Conservation (phyloP, 2,329 filamentous ascomycete species). For the Colletotrichum chrysophilum region DNA sequence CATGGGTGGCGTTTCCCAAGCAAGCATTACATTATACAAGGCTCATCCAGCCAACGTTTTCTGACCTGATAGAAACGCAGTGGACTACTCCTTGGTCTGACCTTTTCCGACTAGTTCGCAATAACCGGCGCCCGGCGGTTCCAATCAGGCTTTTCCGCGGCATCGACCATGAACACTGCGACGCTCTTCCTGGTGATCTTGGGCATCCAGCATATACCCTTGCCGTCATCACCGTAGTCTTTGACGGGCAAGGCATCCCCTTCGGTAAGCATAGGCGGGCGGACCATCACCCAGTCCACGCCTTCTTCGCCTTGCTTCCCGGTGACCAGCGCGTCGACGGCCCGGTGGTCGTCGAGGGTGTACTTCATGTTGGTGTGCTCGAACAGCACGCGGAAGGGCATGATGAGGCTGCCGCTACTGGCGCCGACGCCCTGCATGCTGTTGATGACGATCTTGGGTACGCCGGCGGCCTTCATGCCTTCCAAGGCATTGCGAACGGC, state of each 20-base stretch:
- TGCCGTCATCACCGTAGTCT: constrained; percentile 46
- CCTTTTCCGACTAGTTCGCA: constrained; percentile 40
- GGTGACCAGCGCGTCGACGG: constrained; percentile 46
- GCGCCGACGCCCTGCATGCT: constrained; percentile 54
- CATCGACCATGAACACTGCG: constrained; percentile 50
- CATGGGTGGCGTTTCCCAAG: constrained; percentile 8
- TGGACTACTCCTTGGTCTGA: background rate
- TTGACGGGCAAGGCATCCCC: constrained; percentile 39
- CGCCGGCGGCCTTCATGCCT: constrained; percentile 38
- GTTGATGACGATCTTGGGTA: constrained; percentile 51
- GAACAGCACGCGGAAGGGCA: constrained; percentile 49
- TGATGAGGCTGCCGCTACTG: constrained; percentile 46
- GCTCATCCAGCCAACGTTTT: background rate
- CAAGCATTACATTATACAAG: constrained; percentile 10
- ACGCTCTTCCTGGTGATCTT: constrained; percentile 43
- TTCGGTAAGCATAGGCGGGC: constrained; percentile 47
- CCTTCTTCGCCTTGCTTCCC: constrained; percentile 27
- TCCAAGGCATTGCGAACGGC: constrained; percentile 40
- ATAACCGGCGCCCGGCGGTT: constrained; percentile 51
- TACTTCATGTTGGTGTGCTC: constrained; percentile 49
- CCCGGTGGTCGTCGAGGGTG: constrained; percentile 52
- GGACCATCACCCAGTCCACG: constrained; percentile 47
- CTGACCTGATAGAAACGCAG: background rate
- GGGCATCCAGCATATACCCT: constrained; percentile 44
- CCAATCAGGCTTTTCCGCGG: constrained; percentile 44